Evolutionary conservation across 805 yeast species (phyloP).

Genomic region (Kockiozyma suomiensis): DNA sequence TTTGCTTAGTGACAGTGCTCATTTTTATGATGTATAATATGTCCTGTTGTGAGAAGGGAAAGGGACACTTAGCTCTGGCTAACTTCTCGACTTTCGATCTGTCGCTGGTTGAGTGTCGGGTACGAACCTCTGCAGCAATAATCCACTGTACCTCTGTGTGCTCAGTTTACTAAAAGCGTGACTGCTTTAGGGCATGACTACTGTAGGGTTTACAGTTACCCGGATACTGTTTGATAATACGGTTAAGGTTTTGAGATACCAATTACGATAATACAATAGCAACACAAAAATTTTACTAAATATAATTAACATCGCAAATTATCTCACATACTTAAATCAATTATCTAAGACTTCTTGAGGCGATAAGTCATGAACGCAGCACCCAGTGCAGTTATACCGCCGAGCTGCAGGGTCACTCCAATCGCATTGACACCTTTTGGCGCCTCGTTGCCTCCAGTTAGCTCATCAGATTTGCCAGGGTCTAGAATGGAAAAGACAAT

Average conservation of each 20-base stretch:
- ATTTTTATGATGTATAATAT: slow-evolving; percentile 22
- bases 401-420: slow-evolving; percentile 45
- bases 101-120: slow-evolving; percentile 3
- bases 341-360: slow-evolving; percentile 12
- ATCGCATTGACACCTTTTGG: slow-evolving; percentile 43
- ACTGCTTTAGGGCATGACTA: slow-evolving; percentile 9
- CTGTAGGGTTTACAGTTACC: no score
- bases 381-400: slow-evolving; percentile 42
- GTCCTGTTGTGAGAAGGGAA: slow-evolving; percentile 9
- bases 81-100: slow-evolving; percentile 5
- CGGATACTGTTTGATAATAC: no score
- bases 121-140: slow-evolving; percentile 1
- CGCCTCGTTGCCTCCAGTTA: slow-evolving; percentile 35
- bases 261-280: neutral
- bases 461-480: slow-evolving; percentile 25
- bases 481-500: slow-evolving; percentile 42
- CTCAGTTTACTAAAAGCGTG: neutral
- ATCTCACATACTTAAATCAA: no score
- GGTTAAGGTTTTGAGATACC: no score
- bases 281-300: no score
- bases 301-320: no score
- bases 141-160: neutral
- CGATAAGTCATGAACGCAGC: slow-evolving; percentile 41
- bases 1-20: slow-evolving; percentile 43
- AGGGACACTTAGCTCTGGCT: no score